phyloP scores from a whole-genome alignment of 257 asterid genomes.

The Euphrasia confusa region DNA sequence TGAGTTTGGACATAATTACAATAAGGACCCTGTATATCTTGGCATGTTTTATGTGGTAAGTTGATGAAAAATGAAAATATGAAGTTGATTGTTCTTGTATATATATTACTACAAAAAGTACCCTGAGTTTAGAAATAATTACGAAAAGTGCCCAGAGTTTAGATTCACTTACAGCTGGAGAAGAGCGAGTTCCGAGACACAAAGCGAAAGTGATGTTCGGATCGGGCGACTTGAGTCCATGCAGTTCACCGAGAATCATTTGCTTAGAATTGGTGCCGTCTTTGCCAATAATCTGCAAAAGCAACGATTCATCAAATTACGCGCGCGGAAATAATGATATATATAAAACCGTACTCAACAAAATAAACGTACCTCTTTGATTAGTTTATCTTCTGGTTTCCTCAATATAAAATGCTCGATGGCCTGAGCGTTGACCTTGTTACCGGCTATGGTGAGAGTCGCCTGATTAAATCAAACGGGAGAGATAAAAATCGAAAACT shows the following conservation, averaged over 20 bases:
- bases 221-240: slow-evolving; percentile 62
- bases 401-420: slow-evolving; percentile 64
- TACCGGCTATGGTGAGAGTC: slow-evolving; percentile 61
- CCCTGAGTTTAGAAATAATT: no score
- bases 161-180: slow-evolving; percentile 63
- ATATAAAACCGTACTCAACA: neutral
- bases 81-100: no score
- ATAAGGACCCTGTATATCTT: no score
- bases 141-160: no score
- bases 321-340: neutral
- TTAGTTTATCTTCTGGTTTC: slow-evolving; percentile 45
- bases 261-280: slow-evolving; percentile 32
- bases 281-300: slow-evolving; percentile 29
- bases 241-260: slow-evolving; percentile 38
- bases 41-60: no score
- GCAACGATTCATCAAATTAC: neutral
- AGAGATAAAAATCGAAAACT: no score
- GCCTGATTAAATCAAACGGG: slow-evolving; percentile 38
- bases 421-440: slow-evolving; percentile 51
- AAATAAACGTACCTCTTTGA: slow-evolving; percentile 42
- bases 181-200: slow-evolving; percentile 84
- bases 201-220: slow-evolving; percentile 76
- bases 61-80: no score
- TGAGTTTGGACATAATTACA: no score
- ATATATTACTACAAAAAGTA: no score